These are phyloP conservation scores for Aspergillus pseudoterreus DNA, from an alignment of 2,329 filamentous ascomycete species.

Conservation along the genomic window DNA sequence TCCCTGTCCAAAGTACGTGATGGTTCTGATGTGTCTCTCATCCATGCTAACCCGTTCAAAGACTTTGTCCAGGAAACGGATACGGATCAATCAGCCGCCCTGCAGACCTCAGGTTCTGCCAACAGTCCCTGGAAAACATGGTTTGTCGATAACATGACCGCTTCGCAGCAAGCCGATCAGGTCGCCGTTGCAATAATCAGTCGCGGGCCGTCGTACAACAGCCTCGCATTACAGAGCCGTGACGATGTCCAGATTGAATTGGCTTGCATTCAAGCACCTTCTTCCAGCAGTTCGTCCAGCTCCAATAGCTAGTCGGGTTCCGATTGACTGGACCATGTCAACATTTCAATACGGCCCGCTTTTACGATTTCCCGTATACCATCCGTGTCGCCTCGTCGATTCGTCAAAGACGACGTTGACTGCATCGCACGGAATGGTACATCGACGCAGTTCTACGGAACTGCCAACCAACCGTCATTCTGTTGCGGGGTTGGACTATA, in stretches of 20 bases:
- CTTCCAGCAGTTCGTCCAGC: constrained; percentile 19
- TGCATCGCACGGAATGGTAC: no score
- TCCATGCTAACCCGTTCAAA: constrained; percentile 11
- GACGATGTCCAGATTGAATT: constrained; percentile 35
- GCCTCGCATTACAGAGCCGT: constrained; percentile 17
- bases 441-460: no score
- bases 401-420: no score
- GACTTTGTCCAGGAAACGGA: constrained; percentile 31
- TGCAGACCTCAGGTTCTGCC: constrained; percentile 28
- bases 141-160: constrained; percentile 33
- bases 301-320: constrained; percentile 10
- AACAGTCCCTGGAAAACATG: constrained; percentile 33
- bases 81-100: constrained; percentile 20
- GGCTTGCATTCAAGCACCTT: constrained; percentile 35
- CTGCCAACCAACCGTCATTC: not conserved
- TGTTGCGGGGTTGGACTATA: not conserved
- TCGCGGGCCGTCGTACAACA: constrained; percentile 28
- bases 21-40: not conserved
- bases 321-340: not conserved
- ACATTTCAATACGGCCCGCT: not conserved
- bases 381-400: not conserved
- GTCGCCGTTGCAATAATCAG: constrained; percentile 37
- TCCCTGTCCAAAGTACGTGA: constrained; percentile 31
- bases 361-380: not conserved
- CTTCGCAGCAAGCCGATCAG: constrained; percentile 30